These are phyloP conservation scores for Yamadazyma atmosphaerica DNA, from an alignment of 1,139 yeast genomes.

Conservation along the genomic window DNA sequence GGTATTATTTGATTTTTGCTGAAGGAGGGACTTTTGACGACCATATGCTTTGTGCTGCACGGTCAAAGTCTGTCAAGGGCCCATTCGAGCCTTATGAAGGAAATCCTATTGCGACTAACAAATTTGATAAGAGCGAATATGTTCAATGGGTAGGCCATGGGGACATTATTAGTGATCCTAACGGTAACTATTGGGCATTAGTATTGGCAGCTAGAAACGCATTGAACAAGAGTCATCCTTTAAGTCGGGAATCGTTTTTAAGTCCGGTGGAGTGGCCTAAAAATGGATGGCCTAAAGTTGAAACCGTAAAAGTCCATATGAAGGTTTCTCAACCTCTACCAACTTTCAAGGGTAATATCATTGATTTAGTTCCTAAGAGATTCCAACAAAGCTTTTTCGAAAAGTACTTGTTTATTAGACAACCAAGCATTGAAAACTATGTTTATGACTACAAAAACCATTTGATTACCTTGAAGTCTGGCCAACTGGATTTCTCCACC, in stretches of 20 bases:
- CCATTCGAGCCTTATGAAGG: conserved; percentile 10
- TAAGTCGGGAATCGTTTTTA: conserved; percentile 11
- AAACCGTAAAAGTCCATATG: conserved; percentile 10
- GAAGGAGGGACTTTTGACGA: conserved; percentile 12
- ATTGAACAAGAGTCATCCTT: conserved; percentile 6
- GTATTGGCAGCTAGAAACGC: conserved; percentile 10
- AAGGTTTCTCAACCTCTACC: conserved; percentile 7
- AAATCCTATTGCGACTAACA: conserved; percentile 10
- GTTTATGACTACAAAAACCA: conserved; percentile 5
- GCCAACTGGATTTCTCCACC: conserved; percentile 2
- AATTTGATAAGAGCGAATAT: conserved; percentile 7
- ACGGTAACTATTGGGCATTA: conserved; percentile 11
- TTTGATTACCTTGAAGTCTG: conserved; percentile 6
- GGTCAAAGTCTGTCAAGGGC: conserved; percentile 9
- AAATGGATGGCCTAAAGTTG: conserved; percentile 12
- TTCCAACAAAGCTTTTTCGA: conserved; percentile 8
- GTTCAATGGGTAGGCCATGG: conserved; percentile 15
- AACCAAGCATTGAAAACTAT: conserved; percentile 5
- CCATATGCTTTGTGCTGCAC: conserved; percentile 12
- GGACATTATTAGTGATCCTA: conserved; percentile 8
- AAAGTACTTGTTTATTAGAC: conserved; percentile 8
- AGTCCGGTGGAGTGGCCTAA: conserved; percentile 10
- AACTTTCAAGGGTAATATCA: background rate
- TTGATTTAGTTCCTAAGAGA: conserved; percentile 7
- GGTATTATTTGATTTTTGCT: conserved; percentile 11